Evolutionary conservation across 768 basidiomycete species (phyloP), one percentile per base, ranked within the genome.

Genomic region (Cystobasidiopsis lactophilus): DNA sequence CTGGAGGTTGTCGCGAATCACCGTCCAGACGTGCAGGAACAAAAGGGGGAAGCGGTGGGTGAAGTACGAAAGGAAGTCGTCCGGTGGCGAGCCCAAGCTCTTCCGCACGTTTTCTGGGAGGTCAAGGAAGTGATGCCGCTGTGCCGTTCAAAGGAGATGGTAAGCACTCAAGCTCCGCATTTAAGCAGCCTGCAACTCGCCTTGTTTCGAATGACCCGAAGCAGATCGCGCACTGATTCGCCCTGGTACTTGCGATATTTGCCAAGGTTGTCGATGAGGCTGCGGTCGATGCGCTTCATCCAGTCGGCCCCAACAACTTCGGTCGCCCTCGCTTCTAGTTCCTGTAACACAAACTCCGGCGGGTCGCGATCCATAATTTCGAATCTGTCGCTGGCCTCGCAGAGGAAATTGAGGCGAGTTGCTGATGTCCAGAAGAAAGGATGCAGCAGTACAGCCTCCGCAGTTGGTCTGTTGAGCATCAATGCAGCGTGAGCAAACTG

Each of bases 101-200:
- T 80, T 76, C 63, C 84, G 88, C 50, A 85, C 84, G 59, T 80
- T 77, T 58, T 86, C 85, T 1, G 91, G 91, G 11, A 98, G 69
- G 67, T 98, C 93, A 68, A 95, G 91, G 63, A 91, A 93, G 64
- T 95, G 89, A 58, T 95, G 82, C 82, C 88, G 91, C 88, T 89
- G 60, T 21, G n/a, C n/a, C n/a, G n/a, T n/a, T n/a, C n/a, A n/a
- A n/a, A 5, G 55, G 24, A 31, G 24, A 5, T 29, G 38, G 16
- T 49, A 13, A 5, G 23, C 37, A n/a, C n/a, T n/a, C 16, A n/a
- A 40, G 37, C n/a, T n/a, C 10, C 14, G 16, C 33, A 19, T 13
- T 33, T 16, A 14, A 2, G 19, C 18, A 40, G 19, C 46, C 31
- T 40, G 2, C 7, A 3, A 66, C 77, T 40, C 53, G 85, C 88